These are phyloP conservation scores for Avena atlantica DNA, from an alignment of 176 grass and related monocot species.

Conservation along the genomic window DNA sequence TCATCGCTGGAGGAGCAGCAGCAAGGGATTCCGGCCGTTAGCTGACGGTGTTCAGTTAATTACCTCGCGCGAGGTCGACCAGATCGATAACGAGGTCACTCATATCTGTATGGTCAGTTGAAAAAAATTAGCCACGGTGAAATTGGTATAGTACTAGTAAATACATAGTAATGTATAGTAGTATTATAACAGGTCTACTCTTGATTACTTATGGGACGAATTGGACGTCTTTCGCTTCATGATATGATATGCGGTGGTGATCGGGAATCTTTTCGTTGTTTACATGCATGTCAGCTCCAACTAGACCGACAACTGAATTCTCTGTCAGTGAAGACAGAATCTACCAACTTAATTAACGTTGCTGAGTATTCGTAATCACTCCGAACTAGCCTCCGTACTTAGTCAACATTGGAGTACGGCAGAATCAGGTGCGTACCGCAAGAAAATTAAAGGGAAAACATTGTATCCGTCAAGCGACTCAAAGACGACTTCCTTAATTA, in stretches of 20 bases:
- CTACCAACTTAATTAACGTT: not conserved
- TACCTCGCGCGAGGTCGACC: too few relatives aligned
- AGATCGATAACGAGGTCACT: too few relatives aligned
- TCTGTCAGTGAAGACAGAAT: not conserved
- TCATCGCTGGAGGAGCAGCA: not conserved
- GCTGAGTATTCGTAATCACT: too few relatives aligned
- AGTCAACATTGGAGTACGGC: too few relatives aligned
- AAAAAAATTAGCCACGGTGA: too few relatives aligned
- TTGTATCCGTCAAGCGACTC: not conserved
- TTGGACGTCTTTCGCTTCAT: not conserved
- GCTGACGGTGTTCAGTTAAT: not conserved
- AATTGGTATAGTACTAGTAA: too few relatives aligned
- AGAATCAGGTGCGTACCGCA: too few relatives aligned
- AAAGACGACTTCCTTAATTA: not conserved
- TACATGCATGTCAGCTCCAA: conserved; percentile 27
- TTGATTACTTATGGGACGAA: not conserved
- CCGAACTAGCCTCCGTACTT: too few relatives aligned
- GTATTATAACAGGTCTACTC: not conserved
- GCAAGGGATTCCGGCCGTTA: not conserved
- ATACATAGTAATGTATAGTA: too few relatives aligned
- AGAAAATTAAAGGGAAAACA: too few relatives aligned
- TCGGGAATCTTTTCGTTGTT: not conserved
- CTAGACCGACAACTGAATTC: not conserved
- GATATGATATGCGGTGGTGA: not conserved
- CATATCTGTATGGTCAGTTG: too few relatives aligned